Percentiles rank a stretch among this genome's conserved stretches.
Evolutionary conservation across 2,329 filamentous ascomycete species (phyloP).

Genomic region (Kalaharituber pfeilii): DNA sequence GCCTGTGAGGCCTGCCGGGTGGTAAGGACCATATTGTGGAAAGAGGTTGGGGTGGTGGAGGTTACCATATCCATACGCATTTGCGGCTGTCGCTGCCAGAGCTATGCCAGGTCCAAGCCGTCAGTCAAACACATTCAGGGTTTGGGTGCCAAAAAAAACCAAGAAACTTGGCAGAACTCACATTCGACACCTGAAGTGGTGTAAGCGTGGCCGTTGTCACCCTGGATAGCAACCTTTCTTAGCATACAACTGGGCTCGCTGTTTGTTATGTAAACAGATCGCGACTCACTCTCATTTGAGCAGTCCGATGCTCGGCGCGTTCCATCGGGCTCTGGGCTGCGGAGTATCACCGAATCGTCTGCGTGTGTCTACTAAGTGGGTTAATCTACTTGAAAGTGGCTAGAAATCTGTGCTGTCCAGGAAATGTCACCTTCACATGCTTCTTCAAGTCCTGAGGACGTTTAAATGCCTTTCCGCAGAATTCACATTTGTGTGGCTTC

Average conservation of each 20-base stretch:
- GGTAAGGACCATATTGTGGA: conserved; percentile 10
- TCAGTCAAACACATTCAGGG: conserved; percentile 9
- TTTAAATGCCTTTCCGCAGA: conserved; percentile 98
- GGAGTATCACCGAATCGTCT: conserved; percentile 50
- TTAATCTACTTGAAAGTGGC: conserved; percentile 18
- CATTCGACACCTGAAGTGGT: conserved; percentile 14
- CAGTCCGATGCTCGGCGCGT: conserved; percentile 23
- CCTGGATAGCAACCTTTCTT: neutral
- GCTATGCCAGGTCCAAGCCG: conserved; percentile 29
- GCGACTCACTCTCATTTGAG: neutral
- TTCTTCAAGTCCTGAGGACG: conserved; percentile 97
- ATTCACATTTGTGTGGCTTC: conserved; percentile 98
- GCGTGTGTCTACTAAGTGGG: conserved; percentile 51
- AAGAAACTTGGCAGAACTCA: conserved; percentile 1
- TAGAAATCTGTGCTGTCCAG: neutral
- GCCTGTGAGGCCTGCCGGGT: conserved; percentile 15
- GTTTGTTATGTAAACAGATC: neutral
- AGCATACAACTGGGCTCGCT: neutral
- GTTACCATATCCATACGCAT: conserved; percentile 19
- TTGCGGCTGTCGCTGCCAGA: conserved; percentile 31
- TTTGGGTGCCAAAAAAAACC: conserved; percentile 1
- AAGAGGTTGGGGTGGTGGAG: conserved; percentile 2
- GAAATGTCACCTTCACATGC: conserved; percentile 59
- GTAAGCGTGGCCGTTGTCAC: conserved; percentile 16
- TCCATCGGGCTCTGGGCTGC: conserved; percentile 43